Evolutionary conservation across 345 rosid species (phyloP).

Genomic region (Gossypium longicalyx): DNA sequence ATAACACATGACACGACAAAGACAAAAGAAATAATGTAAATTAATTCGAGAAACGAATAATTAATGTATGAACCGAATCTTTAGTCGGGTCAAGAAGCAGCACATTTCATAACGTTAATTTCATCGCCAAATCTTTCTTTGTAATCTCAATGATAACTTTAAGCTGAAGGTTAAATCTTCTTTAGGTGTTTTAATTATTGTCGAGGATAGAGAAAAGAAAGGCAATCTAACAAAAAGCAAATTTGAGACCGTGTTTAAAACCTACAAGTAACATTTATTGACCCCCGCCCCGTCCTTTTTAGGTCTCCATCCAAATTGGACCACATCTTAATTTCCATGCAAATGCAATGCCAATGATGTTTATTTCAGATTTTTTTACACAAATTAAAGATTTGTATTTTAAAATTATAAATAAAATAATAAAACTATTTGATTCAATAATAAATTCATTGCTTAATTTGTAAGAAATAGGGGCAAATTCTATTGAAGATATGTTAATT

Average conservation of each 20-base stretch:
- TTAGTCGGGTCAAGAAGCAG: not conserved
- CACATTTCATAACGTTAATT: not conserved
- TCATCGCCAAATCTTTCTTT: constrained; percentile 16
- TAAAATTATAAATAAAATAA: too few relatives aligned
- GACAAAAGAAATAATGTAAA: not conserved
- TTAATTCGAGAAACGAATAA: not conserved
- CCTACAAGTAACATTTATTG: not conserved
- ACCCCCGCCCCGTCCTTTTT: not conserved
- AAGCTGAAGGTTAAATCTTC: not conserved
- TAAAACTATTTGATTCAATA: too few relatives aligned
- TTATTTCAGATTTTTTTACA: too few relatives aligned
- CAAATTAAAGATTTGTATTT: too few relatives aligned
- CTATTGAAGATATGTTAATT: too few relatives aligned
- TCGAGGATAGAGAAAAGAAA: not conserved
- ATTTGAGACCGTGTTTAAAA: not conserved
- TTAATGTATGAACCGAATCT: not conserved
- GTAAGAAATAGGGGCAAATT: too few relatives aligned
- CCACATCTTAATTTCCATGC: not conserved
- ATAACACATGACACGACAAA: not conserved
- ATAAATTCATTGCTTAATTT: too few relatives aligned
- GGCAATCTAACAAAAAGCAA: not conserved
- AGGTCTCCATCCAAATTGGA: not conserved
- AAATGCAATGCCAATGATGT: too few relatives aligned
- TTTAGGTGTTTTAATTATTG: constrained; percentile 8
- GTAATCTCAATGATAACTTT: constrained; percentile 14